Evolutionary conservation across 306 rosid genomes (phyloP).

Genomic region (Astragalus glycyphyllos): DNA sequence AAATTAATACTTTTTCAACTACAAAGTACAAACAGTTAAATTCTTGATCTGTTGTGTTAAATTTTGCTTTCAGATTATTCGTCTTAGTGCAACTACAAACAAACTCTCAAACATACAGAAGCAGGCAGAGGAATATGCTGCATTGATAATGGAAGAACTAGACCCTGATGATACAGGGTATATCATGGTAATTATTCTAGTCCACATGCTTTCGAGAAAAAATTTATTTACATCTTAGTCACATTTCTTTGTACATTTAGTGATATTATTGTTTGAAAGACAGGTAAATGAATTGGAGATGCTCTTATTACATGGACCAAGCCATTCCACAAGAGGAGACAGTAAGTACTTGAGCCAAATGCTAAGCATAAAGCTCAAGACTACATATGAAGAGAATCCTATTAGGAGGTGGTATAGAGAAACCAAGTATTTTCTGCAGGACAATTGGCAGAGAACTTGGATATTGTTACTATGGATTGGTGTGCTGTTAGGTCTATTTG

Average conservation of each 20-base stretch:
- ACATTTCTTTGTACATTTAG: conserved; percentile 32
- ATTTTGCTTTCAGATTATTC: conserved; percentile 58
- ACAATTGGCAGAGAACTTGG: conserved; percentile 71
- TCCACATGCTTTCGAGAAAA: conserved; percentile 16
- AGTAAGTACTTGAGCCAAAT: conserved; percentile 55
- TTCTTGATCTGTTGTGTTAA: background rate
- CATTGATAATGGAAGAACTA: conserved; percentile 77
- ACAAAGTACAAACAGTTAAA: too few species aligned
- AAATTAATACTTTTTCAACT: background rate
- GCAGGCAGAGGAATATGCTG: conserved; percentile 76
- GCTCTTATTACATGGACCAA: conserved; percentile 62
- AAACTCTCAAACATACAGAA: conserved; percentile 65
- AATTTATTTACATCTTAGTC: conserved; percentile 23
- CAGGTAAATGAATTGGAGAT: conserved; percentile 63
- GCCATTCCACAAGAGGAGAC: conserved; percentile 53
- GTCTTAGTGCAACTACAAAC: conserved; percentile 73
- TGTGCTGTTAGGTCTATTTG: conserved; percentile 57
- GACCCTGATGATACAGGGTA: conserved; percentile 67
- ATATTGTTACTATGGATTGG: conserved; percentile 59
- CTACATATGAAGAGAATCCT: conserved; percentile 47
- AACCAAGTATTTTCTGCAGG: conserved; percentile 58
- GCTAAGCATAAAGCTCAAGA: conserved; percentile 62
- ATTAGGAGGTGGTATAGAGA: conserved; percentile 45
- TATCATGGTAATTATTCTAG: conserved; percentile 64
- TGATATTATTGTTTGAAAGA: conserved; percentile 24